Evolutionary conservation across 306 rosid genomes (phyloP), one percentile per base, ranked within the genome.

Genomic region (Castanea sativa): DNA sequence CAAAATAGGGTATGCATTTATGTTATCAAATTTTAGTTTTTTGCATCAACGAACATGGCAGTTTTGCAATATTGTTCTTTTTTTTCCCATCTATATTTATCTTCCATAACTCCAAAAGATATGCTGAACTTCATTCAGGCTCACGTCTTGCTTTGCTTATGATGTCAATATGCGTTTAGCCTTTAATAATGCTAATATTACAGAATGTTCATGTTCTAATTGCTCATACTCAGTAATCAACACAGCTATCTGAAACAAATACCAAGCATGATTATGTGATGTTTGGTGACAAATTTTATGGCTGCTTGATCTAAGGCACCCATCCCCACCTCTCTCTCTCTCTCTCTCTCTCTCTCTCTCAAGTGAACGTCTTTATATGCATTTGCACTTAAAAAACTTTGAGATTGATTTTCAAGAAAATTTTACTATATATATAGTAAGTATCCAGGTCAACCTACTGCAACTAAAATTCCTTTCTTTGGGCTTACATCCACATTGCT

Each of bases 401-500:
- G 19, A 9, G 2, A 63, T 63, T 14, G 41, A 29, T 27, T 63
- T 68, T 19, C 16, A 68, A 19, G 52, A 35, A 30, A 29, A 4
- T 3, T 35, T 19, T 68, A 19, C 7, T 11, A 3, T 35, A 6
- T 19, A 45, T 14, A 19, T 33, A 10, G 2, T 8, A 33, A 35
- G 11, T 35, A 2, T 68, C 15, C 5, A 10, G 10, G 49, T 68
- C 16, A 19, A 35, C 23, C 27, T 68, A 1, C 1, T 67, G 72
- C 52, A 67, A 35, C 51, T n/a, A 67, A 65, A 67, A 67, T 33
- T 80, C 60, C 63, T 13, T 72, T 79, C 65, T 15, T 27, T 38
- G 63, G 52, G 75, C 45, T 78, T 71, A 56, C 71, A 77, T 20
- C 8, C 59, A 41, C 71, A 41, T 32, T 78, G 68, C 71, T 32